These are phyloP conservation scores for Emericellopsis atlantica DNA, from an alignment of 2,329 filamentous ascomycete genomes.

Conservation along the genomic window DNA sequence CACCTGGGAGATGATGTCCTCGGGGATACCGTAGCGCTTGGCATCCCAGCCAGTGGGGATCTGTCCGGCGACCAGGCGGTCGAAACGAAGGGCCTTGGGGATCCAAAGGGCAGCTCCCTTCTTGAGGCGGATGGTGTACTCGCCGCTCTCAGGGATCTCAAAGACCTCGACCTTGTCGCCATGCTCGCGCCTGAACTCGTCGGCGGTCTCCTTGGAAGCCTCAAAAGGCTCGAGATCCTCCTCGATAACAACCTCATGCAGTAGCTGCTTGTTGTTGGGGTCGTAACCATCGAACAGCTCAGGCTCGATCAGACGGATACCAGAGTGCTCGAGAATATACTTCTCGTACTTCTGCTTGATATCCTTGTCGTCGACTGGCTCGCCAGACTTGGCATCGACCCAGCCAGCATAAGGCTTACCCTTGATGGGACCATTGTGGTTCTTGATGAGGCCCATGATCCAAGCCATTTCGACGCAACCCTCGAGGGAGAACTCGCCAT, in stretches of 20 bases:
- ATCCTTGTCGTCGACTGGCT: constrained; percentile 96
- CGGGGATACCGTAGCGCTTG: constrained; percentile 88
- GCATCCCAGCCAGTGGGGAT: constrained; percentile 96
- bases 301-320: constrained; percentile 94
- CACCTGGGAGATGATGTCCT: constrained; percentile 95
- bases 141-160: constrained; percentile 83
- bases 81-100: constrained; percentile 92
- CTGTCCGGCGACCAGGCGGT: constrained; percentile 93
- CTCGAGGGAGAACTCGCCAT: constrained; percentile 92
- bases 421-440: constrained; percentile 93
- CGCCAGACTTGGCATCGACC: constrained; percentile 88
- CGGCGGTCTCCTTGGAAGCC: constrained; percentile 89
- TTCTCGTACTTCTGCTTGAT: constrained; percentile 97
- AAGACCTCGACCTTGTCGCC: constrained; percentile 97
- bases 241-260: constrained; percentile 95
- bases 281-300: constrained; percentile 96
- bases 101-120: constrained; percentile 93
- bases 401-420: constrained; percentile 93
- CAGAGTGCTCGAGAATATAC: constrained; percentile 87
- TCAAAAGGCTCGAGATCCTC: constrained; percentile 97
- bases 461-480: constrained; percentile 99
- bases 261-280: constrained; percentile 94
- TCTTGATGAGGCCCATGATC: constrained; percentile 99
- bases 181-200: constrained; percentile 95
- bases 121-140: constrained; percentile 88